Evolutionary conservation across 1,284 basidiomycete genomes (phyloP).

Genomic region (Wolfiporia cocos): DNA sequence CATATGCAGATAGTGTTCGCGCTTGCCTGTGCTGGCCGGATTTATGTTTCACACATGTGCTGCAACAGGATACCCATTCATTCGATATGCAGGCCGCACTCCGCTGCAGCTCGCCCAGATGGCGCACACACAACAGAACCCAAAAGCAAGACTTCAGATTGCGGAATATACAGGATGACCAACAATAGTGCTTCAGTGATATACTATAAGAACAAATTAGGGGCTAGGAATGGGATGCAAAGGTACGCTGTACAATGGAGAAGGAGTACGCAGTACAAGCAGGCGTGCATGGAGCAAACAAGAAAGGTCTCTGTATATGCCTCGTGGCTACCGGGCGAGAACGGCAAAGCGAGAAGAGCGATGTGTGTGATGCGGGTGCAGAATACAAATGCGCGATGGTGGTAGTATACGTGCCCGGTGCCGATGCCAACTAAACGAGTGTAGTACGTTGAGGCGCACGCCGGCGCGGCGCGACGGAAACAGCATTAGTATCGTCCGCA

Average conservation of each 20-base stretch:
- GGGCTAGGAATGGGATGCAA: slow-evolving; percentile 23
- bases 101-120: too few species aligned
- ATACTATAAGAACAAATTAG: slow-evolving; percentile 35
- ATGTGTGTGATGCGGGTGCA: slow-evolving; percentile 42
- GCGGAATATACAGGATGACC: slow-evolving; percentile 61
- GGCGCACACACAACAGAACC: background rate
- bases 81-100: too few species aligned
- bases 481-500: too few species aligned
- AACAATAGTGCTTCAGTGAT: slow-evolving; percentile 53
- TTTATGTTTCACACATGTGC: too few species aligned
- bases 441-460: slow-evolving; percentile 19
- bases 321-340: slow-evolving; percentile 10
- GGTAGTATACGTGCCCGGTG: slow-evolving; percentile 28
- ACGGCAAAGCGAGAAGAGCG: slow-evolving; percentile 30
- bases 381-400: slow-evolving; percentile 63
- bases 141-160: slow-evolving; percentile 27
- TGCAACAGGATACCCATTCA: too few species aligned
- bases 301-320: slow-evolving; percentile 20
- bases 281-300: slow-evolving; percentile 20
- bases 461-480: slow-evolving; percentile 20
- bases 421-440: slow-evolving; percentile 26
- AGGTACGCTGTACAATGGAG: slow-evolving; percentile 34
- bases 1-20: too few species aligned
- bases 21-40: too few species aligned
- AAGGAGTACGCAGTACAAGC: slow-evolving; percentile 33